Percentiles rank a stretch among this genome's conserved stretches.
These are phyloP conservation scores for Orbilia javanica DNA, from an alignment of 2,329 filamentous ascomycete species.

Conservation along the genomic window DNA sequence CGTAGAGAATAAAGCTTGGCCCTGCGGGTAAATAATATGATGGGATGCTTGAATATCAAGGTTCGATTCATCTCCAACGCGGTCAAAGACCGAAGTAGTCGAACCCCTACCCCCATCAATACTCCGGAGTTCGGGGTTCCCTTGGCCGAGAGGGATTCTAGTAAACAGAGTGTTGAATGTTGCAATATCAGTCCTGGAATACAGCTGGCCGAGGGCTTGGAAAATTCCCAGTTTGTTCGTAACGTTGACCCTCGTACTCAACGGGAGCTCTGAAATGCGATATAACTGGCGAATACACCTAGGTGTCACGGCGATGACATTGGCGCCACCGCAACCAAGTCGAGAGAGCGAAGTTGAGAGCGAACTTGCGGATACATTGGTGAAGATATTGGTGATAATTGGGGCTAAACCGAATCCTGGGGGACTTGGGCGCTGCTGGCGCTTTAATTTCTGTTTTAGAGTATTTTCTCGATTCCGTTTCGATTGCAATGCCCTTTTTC, in stretches of 20 bases:
- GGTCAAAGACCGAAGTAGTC: constrained; percentile 57
- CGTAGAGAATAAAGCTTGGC: constrained; percentile 67
- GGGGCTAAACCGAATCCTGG: constrained; percentile 7
- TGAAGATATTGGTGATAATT: background rate
- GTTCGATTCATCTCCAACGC: constrained; percentile 66
- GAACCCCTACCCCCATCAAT: constrained; percentile 65
- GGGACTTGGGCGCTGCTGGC: background rate
- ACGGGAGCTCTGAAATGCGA: constrained; percentile 63
- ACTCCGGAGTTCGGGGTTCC: constrained; percentile 63
- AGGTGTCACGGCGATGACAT: constrained; percentile 61
- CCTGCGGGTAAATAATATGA: constrained; percentile 70
- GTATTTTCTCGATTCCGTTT: background rate
- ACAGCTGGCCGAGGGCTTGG: constrained; percentile 66
- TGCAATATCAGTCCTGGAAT: constrained; percentile 66
- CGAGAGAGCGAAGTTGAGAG: background rate
- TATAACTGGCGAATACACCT: constrained; percentile 64
- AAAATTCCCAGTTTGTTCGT: constrained; percentile 67
- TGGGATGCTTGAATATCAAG: constrained; percentile 69
- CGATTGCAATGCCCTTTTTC: background rate
- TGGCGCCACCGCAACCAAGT: background rate
- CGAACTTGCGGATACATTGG: no score
- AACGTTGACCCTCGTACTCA: constrained; percentile 62
- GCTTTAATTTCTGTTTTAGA: background rate
- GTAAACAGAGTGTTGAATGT: constrained; percentile 64
- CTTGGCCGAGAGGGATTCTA: constrained; percentile 65